Conservation (phyloP, 352 stramenopile genomes). For the Phytophthora pini region DNA sequence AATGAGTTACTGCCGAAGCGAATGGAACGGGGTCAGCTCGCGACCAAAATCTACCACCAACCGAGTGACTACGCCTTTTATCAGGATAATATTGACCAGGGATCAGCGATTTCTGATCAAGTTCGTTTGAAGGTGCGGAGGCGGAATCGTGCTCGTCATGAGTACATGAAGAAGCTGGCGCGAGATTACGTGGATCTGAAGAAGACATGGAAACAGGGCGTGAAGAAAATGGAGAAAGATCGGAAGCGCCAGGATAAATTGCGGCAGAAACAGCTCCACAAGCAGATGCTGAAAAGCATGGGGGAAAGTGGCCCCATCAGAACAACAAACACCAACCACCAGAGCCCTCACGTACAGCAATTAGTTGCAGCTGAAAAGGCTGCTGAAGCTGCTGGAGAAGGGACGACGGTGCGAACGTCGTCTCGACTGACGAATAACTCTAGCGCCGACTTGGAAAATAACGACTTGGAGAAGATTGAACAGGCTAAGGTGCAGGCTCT, state of each 20-base stretch:
- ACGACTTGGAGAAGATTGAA: slow-evolving; percentile 84
- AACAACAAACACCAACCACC: slow-evolving; percentile 47
- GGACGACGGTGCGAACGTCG: slow-evolving; percentile 68
- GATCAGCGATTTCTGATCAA: slow-evolving; percentile 48
- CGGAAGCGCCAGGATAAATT: slow-evolving; percentile 87
- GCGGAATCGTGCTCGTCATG: slow-evolving; percentile 71
- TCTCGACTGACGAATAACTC: slow-evolving; percentile 90
- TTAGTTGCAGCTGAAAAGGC: slow-evolving; percentile 47
- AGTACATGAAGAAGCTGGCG: slow-evolving; percentile 73
- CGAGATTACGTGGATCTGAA: slow-evolving; percentile 85
- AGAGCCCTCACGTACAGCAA: slow-evolving; percentile 48
- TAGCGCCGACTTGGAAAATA: slow-evolving; percentile 73
- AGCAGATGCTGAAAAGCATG: slow-evolving; percentile 41
- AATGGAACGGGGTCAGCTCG: slow-evolving; percentile 48
- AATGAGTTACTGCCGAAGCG: slow-evolving; percentile 69
- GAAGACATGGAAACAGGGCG: slow-evolving; percentile 80
- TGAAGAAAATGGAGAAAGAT: slow-evolving; percentile 90
- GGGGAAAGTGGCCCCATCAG: slow-evolving; percentile 35
- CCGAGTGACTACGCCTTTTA: slow-evolving; percentile 83
- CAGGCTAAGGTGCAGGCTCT: slow-evolving; percentile 77
- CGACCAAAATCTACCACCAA: slow-evolving; percentile 73
- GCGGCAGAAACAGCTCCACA: slow-evolving; percentile 75
- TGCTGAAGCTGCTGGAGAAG: slow-evolving; percentile 31
- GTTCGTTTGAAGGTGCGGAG: slow-evolving; percentile 69
- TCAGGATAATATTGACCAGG: slow-evolving; percentile 68